Evolutionary conservation across 768 basidiomycete genomes (phyloP).

Genomic region (Xerocomellus dryophilus): DNA sequence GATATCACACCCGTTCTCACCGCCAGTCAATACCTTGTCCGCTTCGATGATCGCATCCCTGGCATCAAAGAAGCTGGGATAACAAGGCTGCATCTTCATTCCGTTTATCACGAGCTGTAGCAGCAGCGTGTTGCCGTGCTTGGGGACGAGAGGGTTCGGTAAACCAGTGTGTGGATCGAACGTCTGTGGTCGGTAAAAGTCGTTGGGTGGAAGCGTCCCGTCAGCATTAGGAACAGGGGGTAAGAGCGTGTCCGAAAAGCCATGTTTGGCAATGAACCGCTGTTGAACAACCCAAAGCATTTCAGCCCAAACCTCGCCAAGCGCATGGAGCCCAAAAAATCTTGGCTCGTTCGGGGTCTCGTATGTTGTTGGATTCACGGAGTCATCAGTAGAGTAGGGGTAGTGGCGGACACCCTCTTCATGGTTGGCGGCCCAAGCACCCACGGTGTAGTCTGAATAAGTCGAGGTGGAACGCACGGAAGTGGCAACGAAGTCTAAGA

Average conservation of each 20-base stretch:
- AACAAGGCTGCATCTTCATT: slow-evolving; percentile 94
- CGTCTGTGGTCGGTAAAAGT: slow-evolving; percentile 59
- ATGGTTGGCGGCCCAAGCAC: slow-evolving; percentile 87
- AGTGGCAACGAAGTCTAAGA: slow-evolving; percentile 76
- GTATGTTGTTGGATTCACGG: slow-evolving; percentile 89
- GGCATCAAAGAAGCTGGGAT: slow-evolving; percentile 88
- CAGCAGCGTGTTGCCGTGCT: slow-evolving; percentile 85
- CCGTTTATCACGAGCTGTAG: slow-evolving; percentile 83
- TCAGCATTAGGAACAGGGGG: slow-evolving; percentile 67
- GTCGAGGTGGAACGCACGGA: slow-evolving; percentile 71
- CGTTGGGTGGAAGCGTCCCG: slow-evolving; percentile 60
- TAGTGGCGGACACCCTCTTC: slow-evolving; percentile 80
- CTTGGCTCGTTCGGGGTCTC: slow-evolving; percentile 81
- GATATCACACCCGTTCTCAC: slow-evolving; percentile 84
- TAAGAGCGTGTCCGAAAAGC: slow-evolving; percentile 73
- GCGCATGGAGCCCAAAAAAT: slow-evolving; percentile 30
- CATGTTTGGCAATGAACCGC: slow-evolving; percentile 74
- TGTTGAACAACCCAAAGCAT: slow-evolving; percentile 82
- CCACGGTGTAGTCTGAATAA: slow-evolving; percentile 86
- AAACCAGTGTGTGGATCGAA: slow-evolving; percentile 29
- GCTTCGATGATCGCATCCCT: slow-evolving; percentile 88
- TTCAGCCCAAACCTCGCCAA: slow-evolving; percentile 94
- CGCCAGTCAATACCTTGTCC: slow-evolving; percentile 81
- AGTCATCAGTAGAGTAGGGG: slow-evolving; percentile 73
- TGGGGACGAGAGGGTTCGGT: slow-evolving; percentile 61